Conservation (phyloP, 225 moss, liverwort and hornwort species). For the Pseudoscleropodium purum region DNA sequence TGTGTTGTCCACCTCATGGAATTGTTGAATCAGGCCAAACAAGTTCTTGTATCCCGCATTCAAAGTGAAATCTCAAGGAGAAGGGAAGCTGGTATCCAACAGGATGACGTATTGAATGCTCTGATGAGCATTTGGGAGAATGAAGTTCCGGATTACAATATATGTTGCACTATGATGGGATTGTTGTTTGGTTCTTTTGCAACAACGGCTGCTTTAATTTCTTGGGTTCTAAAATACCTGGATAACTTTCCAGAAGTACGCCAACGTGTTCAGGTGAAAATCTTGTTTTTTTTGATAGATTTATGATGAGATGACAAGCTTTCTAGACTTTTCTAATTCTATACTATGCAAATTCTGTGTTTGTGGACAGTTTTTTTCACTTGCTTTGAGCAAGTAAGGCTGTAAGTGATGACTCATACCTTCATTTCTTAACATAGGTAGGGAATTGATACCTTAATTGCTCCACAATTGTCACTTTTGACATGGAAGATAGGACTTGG, state of each 20-base stretch:
- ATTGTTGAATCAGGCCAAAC: neutral
- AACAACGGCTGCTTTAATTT: neutral
- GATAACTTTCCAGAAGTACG: constrained; percentile 8
- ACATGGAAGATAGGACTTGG: too few relatives aligned
- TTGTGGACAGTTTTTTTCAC: too few relatives aligned
- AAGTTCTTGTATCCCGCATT: neutral
- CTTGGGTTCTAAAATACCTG: constrained; percentile 13
- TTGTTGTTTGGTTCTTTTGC: neutral
- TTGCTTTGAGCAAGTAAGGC: too few relatives aligned
- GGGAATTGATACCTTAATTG: too few relatives aligned
- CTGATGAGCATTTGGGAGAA: neutral
- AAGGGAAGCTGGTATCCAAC: neutral
- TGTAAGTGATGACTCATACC: too few relatives aligned
- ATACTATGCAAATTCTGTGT: too few relatives aligned
- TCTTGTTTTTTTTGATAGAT: neutral
- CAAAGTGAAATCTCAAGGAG: neutral
- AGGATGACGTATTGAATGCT: neutral
- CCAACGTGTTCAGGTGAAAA: constrained; percentile 14
- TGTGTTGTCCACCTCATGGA: neutral
- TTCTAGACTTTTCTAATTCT: neutral
- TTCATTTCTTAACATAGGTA: too few relatives aligned
- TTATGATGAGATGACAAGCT: neutral
- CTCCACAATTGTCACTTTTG: too few relatives aligned
- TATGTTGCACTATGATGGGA: neutral
- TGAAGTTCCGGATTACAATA: neutral